Percentiles rank a stretch among this genome's conserved stretches.
phyloP scores from a whole-genome alignment of 2,329 filamentous ascomycete species.

The Coniella vitis region DNA sequence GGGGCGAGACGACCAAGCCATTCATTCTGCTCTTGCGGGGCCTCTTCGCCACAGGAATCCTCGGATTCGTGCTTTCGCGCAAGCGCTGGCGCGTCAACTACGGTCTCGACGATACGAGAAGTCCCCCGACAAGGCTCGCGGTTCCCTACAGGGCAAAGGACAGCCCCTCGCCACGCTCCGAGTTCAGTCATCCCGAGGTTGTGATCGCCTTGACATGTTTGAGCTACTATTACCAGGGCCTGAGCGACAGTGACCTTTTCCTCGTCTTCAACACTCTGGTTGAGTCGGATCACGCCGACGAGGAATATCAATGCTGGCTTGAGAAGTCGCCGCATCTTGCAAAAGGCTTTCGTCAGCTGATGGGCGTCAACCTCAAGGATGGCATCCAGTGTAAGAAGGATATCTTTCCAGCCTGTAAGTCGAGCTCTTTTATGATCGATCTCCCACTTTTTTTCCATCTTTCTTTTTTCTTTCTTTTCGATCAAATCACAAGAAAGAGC shows the following conservation, averaged over 20 bases:
- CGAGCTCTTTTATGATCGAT: neutral
- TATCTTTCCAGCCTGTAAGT: slow-evolving; percentile 39
- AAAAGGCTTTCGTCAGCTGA: slow-evolving; percentile 31
- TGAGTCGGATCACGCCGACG: slow-evolving; percentile 42
- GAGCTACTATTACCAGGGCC: slow-evolving; percentile 50
- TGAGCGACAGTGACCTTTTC: slow-evolving; percentile 43
- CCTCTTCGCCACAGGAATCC: slow-evolving; percentile 47
- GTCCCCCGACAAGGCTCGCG: slow-evolving; percentile 38
- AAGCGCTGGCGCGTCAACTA: slow-evolving; percentile 64
- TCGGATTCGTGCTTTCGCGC: slow-evolving; percentile 44
- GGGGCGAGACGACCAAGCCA: slow-evolving; percentile 25
- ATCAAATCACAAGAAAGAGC: too few species aligned
- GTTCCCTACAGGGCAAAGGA: slow-evolving; percentile 58
- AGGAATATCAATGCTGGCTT: slow-evolving; percentile 47
- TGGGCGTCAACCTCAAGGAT: slow-evolving; percentile 54
- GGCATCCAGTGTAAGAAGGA: slow-evolving; percentile 34
- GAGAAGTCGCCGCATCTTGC: slow-evolving; percentile 28
- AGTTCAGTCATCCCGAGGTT: slow-evolving; percentile 57
- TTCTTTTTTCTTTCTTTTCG: too few species aligned
- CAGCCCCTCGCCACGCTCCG: slow-evolving; percentile 44
- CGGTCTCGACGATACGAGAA: slow-evolving; percentile 40
- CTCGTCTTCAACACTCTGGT: slow-evolving; percentile 39
- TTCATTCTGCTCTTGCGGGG: slow-evolving; percentile 45
- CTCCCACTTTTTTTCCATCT: neutral
- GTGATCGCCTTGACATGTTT: slow-evolving; percentile 50